Percentiles rank a stretch among this genome's conserved stretches.
Evolutionary conservation across 495 filamentous ascomycete genomes (phyloP).

Genomic region (Penicillium diatomitis): DNA sequence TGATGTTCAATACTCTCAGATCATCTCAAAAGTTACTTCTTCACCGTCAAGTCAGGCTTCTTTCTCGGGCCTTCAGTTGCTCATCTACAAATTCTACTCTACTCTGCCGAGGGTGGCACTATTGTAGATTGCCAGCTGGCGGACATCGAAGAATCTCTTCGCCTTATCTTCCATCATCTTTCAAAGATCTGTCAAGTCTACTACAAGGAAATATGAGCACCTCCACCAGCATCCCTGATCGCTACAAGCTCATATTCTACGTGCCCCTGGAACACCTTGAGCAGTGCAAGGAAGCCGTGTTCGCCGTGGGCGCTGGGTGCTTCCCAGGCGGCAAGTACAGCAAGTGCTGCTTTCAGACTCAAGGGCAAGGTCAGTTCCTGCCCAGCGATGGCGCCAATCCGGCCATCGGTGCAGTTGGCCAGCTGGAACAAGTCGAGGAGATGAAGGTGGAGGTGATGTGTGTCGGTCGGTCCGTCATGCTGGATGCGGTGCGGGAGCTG

Average conservation of each 20-base stretch:
- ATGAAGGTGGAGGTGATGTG: constrained; percentile 46
- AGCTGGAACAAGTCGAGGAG: constrained; percentile 41
- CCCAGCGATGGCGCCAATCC: constrained; percentile 31
- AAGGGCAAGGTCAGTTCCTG: constrained; percentile 33
- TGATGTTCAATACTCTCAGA: too few relatives aligned
- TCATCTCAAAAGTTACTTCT: too few relatives aligned
- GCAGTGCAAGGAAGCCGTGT: constrained; percentile 38
- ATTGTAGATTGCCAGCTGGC: too few relatives aligned
- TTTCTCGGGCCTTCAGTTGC: too few relatives aligned
- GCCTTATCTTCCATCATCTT: too few relatives aligned
- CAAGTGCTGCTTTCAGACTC: constrained; percentile 32
- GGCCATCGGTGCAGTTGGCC: constrained; percentile 29
- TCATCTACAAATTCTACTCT: too few relatives aligned
- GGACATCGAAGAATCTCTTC: too few relatives aligned
- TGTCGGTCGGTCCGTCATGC: constrained; percentile 37
- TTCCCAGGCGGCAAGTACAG: constrained; percentile 37
- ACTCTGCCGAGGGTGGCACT: too few relatives aligned
- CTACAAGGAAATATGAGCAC: constrained; percentile 4
- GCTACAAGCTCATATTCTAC: constrained; percentile 44
- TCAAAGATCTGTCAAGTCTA: too few relatives aligned
- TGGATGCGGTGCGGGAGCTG: constrained; percentile 33
- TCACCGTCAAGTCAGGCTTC: too few relatives aligned
- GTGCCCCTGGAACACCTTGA: constrained; percentile 33
- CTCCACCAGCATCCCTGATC: constrained; percentile 13
- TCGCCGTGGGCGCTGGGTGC: constrained; percentile 34